Conservation (phyloP, 495 filamentous ascomycete species). For the Aspergillus ellipticus region DNA sequence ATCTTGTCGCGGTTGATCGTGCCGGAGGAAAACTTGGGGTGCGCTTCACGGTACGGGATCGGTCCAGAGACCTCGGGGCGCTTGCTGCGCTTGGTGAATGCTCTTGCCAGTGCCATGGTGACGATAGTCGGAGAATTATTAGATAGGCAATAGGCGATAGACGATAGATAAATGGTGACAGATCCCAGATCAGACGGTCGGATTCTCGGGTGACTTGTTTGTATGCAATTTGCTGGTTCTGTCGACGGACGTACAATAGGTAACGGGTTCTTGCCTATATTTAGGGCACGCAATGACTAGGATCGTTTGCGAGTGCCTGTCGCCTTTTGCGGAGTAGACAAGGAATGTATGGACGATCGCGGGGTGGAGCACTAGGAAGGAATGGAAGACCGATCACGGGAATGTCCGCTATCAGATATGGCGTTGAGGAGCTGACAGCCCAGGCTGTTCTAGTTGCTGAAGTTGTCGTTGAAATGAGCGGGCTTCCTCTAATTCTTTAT, state of each 20-base stretch:
- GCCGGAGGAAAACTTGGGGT: constrained; percentile 44
- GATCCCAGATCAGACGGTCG: neutral
- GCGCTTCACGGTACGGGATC: constrained; percentile 48
- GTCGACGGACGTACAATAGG: neutral
- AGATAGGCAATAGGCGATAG: neutral
- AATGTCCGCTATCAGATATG: constrained; percentile 32
- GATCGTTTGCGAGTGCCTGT: constrained; percentile 12
- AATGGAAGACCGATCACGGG: constrained; percentile 30
- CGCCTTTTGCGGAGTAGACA: constrained; percentile 13
- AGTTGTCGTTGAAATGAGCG: constrained; percentile 9
- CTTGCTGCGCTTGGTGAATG: constrained; percentile 61
- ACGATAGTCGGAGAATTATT: constrained; percentile 15
- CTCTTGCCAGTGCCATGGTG: constrained; percentile 55
- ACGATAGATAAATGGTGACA: neutral
- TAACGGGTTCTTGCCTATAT: constrained; percentile 16
- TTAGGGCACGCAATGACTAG: constrained; percentile 11
- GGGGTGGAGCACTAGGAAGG: constrained; percentile 26
- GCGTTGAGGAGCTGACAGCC: neutral
- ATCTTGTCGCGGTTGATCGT: constrained; percentile 63
- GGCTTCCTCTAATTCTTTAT: neutral
- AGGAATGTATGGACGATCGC: constrained; percentile 33
- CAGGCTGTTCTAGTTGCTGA: neutral
- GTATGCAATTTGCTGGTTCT: constrained; percentile 9
- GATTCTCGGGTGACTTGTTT: constrained; percentile 7
- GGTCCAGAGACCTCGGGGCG: constrained; percentile 46